A percentile compares a stretch with the other conserved stretches of the same genome.
These are phyloP conservation scores for Aspergillus neoniger DNA, from an alignment of 2,329 filamentous ascomycete genomes.

Conservation along the genomic window DNA sequence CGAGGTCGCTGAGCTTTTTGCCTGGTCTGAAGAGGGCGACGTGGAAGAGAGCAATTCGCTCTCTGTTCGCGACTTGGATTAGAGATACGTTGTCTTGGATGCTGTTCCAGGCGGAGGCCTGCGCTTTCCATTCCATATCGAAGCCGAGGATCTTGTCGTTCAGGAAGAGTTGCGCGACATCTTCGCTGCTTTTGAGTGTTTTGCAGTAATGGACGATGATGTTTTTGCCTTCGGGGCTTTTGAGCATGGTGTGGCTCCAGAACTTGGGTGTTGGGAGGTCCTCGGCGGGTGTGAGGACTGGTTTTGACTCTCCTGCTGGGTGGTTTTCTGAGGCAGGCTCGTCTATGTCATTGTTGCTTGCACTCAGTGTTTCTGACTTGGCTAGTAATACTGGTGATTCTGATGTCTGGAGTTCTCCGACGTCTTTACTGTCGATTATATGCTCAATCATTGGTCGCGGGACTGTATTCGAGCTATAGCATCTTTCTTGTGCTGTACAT, in stretches of 20 bases:
- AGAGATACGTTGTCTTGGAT: conserved; percentile 73
- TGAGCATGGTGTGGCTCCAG: conserved; percentile 47
- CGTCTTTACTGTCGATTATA: neutral
- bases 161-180: conserved; percentile 65
- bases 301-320: neutral
- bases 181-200: conserved; percentile 66
- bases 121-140: conserved; percentile 79
- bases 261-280: conserved; percentile 21
- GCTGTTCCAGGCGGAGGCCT: conserved; percentile 50
- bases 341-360: neutral
- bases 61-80: conserved; percentile 77
- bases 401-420: neutral
- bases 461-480: neutral
- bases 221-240: conserved; percentile 50
- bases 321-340: neutral
- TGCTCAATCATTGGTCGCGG: neutral
- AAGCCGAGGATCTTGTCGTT: conserved; percentile 75
- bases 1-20: conserved; percentile 53
- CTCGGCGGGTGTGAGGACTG: neutral
- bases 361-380: neutral
- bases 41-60: conserved; percentile 79
- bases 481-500: neutral
- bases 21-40: conserved; percentile 62
- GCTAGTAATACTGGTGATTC: neutral
- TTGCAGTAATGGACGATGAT: conserved; percentile 78